Conservation (phyloP, 176 grass and related monocot species). For the Phyllostachys edulis region DNA sequence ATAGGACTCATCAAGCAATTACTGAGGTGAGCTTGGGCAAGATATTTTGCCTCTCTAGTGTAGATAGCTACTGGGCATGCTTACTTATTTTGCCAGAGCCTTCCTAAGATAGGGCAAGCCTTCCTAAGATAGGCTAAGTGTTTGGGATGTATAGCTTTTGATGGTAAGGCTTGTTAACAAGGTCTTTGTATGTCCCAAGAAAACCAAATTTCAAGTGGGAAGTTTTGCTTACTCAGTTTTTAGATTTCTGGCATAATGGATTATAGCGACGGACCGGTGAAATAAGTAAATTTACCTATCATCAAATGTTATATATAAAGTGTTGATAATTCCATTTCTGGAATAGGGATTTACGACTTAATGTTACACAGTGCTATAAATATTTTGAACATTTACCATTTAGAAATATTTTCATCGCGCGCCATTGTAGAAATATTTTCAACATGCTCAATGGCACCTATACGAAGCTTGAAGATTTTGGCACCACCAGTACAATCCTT, state of each 20-base stretch:
- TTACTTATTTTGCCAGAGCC: not conserved
- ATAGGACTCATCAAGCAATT: constrained; percentile 95
- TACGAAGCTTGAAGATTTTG: not conserved
- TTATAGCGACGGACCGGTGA: not conserved
- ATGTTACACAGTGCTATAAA: not conserved
- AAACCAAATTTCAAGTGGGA: constrained; percentile 3
- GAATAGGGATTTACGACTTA: not conserved
- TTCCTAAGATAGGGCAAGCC: not conserved
- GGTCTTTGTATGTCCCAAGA: not conserved
- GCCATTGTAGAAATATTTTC: not conserved
- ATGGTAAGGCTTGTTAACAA: not conserved
- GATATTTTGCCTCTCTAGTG: constrained; percentile 2
- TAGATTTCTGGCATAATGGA: not conserved
- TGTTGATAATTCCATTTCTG: not conserved
- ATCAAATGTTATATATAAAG: not conserved
- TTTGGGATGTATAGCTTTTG: constrained; percentile 16
- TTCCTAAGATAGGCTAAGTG: not conserved
- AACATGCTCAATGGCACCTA: not conserved
- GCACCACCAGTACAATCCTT: not conserved
- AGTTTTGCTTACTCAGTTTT: not conserved
- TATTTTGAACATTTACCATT: not conserved
- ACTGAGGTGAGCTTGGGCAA: constrained; percentile 54
- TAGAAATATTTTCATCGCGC: not conserved
- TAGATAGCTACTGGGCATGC: not conserved
- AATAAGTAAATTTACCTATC: not conserved